A percentile compares a stretch with the other conserved stretches of the same genome.
Evolutionary conservation across 2,329 filamentous ascomycete genomes (phyloP).

Genomic region (Colletotrichum sojae): DNA sequence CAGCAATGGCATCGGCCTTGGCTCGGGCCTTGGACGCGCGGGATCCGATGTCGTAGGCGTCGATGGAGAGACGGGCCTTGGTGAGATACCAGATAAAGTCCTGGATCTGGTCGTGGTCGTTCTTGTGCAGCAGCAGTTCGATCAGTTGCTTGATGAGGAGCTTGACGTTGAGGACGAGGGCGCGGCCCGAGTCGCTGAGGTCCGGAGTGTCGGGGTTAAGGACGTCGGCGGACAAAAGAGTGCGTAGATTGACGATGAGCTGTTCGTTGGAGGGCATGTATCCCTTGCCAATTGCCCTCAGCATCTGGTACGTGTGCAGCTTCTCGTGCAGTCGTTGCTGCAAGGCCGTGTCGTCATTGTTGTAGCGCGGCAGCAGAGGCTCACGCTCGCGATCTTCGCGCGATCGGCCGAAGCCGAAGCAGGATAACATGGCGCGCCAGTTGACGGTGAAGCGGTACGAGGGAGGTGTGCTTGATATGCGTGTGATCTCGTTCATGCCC

Average conservation of each 20-base stretch:
- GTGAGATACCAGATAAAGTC: conserved; percentile 90
- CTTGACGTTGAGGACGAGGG: conserved; percentile 79
- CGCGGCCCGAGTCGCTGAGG: conserved; percentile 82
- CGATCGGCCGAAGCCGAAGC: conserved; percentile 70
- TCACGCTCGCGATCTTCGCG: conserved; percentile 74
- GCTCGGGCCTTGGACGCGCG: conserved; percentile 74
- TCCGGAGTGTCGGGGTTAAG: conserved; percentile 81
- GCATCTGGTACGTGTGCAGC: conserved; percentile 93
- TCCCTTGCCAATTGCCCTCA: conserved; percentile 83
- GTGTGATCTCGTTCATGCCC: conserved; percentile 26
- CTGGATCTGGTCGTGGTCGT: conserved; percentile 86
- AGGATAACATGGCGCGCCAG: conserved; percentile 67
- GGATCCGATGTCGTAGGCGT: conserved; percentile 74
- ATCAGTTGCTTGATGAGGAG: conserved; percentile 85
- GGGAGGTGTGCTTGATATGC: conserved; percentile 17
- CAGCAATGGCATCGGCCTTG: conserved; percentile 79
- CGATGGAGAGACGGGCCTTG: conserved; percentile 79
- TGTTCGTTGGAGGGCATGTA: conserved; percentile 96
- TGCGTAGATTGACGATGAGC: conserved; percentile 82
- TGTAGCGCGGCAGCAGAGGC: conserved; percentile 86
- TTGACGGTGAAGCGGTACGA: conserved; percentile 12
- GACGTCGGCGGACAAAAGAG: conserved; percentile 81
- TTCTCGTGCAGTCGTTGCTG: conserved; percentile 88
- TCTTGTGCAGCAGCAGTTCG: conserved; percentile 86
- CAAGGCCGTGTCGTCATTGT: conserved; percentile 82